Conservation (phyloP, 768 basidiomycete species). For the Tylopilus balloui region DNA sequence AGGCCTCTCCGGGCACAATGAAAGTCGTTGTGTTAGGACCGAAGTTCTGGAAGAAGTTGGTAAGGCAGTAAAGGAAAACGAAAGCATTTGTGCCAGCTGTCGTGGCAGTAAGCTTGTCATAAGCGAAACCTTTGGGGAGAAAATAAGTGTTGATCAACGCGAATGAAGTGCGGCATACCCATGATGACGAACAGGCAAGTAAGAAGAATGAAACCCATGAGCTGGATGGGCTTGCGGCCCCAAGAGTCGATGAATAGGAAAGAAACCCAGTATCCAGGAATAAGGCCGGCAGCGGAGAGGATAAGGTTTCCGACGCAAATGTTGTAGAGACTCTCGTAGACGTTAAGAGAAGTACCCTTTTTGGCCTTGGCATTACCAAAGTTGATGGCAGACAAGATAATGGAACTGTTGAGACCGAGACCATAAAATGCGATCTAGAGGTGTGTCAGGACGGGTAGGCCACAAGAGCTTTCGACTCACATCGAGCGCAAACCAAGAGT, state of each 20-base stretch:
- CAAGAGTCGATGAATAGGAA: conserved; percentile 67
- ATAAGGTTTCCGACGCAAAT: conserved; percentile 73
- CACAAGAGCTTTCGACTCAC: conserved; percentile 36
- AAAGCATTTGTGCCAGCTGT: conserved; percentile 49
- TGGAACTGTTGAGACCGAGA: conserved; percentile 76
- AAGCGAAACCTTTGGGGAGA: conserved; percentile 54
- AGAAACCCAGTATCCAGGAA: conserved; percentile 66
- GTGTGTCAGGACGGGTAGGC: background rate
- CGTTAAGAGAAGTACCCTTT: conserved; percentile 31
- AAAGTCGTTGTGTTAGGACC: conserved; percentile 82
- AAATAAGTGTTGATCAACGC: background rate
- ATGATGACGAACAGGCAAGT: conserved; percentile 64
- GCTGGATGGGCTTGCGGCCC: conserved; percentile 80
- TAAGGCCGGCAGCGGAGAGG: conserved; percentile 70
- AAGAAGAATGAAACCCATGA: conserved; percentile 70
- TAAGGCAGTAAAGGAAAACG: conserved; percentile 80
- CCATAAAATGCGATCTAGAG: conserved; percentile 82
- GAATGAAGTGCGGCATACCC: conserved; percentile 40
- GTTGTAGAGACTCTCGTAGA: conserved; percentile 60
- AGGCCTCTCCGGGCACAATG: conserved; percentile 74
- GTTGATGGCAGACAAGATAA: conserved; percentile 71
- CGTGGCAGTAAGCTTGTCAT: conserved; percentile 50
- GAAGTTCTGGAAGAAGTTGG: conserved; percentile 89
- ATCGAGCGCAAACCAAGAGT: conserved; percentile 88
- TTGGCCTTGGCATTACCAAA: conserved; percentile 40